These are phyloP conservation scores for Fusarium miscanthi DNA, from an alignment of 2,329 filamentous ascomycete species.

Conservation along the genomic window DNA sequence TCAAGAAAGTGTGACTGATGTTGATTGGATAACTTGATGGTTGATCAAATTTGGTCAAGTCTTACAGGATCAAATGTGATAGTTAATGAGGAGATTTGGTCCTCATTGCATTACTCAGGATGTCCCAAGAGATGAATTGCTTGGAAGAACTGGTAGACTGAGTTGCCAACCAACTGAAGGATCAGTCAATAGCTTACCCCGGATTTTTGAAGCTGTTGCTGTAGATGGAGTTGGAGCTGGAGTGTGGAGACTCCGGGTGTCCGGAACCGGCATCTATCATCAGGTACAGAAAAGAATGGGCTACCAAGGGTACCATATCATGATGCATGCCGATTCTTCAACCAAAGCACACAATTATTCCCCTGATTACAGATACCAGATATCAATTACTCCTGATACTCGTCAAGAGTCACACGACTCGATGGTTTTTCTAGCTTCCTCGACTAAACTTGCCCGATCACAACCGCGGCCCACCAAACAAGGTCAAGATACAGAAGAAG, in stretches of 20 bases:
- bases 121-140: background rate
- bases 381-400: background rate
- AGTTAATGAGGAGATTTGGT: background rate
- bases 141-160: background rate
- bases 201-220: constrained; percentile 20
- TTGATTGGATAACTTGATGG: background rate
- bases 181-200: constrained; percentile 22
- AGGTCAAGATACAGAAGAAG: background rate
- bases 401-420: constrained; percentile 22
- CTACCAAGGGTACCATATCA: background rate
- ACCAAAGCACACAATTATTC: background rate
- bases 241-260: constrained; percentile 25
- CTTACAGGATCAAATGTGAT: background rate
- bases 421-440: constrained; percentile 9
- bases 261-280: constrained; percentile 12
- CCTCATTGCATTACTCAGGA: background rate
- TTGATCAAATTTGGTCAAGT: background rate
- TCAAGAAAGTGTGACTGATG: constrained; percentile 1
- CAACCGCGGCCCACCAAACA: constrained; percentile 3
- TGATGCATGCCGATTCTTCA: background rate
- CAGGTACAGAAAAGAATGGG: constrained; percentile 27
- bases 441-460: constrained; percentile 17
- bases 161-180: constrained; percentile 15
- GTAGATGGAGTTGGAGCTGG: constrained; percentile 2
- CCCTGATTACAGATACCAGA: background rate